Evolutionary conservation across 1,284 basidiomycete species (phyloP).

Genomic region (Pseudomicrostroma phylloplanum): DNA sequence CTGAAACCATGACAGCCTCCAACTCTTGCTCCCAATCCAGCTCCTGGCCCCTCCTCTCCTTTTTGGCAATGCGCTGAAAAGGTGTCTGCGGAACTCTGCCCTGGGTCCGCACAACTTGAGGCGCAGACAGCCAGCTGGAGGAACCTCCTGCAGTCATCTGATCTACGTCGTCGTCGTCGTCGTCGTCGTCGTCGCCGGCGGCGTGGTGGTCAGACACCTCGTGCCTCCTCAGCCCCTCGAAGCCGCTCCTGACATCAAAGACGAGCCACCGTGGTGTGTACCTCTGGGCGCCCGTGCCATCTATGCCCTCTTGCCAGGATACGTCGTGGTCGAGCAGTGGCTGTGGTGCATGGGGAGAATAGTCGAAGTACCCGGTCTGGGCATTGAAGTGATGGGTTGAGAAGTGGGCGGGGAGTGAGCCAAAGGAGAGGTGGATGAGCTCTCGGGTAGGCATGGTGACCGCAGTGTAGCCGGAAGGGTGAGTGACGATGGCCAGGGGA

Average conservation of each 20-base stretch:
- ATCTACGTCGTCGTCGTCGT: neutral
- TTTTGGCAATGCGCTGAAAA: neutral
- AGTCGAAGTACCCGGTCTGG: slow-evolving; percentile 5
- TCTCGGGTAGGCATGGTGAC: slow-evolving; percentile 4
- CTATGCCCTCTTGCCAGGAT: neutral
- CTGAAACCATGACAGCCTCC: neutral
- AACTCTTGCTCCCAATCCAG: neutral
- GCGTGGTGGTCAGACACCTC: neutral
- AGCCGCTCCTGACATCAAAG: neutral
- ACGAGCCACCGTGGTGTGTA: slow-evolving; percentile 1
- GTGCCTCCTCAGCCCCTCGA: neutral
- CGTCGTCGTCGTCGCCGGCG: neutral
- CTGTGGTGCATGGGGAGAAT: neutral
- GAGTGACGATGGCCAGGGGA: slow-evolving; percentile 2
- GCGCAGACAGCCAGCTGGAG: neutral
- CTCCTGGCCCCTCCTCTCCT: neutral
- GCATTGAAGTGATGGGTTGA: slow-evolving; percentile 5
- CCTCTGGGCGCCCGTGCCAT: neutral
- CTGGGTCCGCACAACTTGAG: neutral
- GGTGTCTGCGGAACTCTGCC: neutral
- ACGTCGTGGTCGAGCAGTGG: slow-evolving; percentile 3
- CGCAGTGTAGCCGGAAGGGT: neutral
- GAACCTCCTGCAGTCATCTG: neutral
- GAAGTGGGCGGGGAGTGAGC: neutral
- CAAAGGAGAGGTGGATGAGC: slow-evolving; percentile 3